Evolutionary conservation across 2,329 filamentous ascomycete species (phyloP), one percentile per base, ranked within the genome.

Genomic region (Neonectria neomacrospora): DNA sequence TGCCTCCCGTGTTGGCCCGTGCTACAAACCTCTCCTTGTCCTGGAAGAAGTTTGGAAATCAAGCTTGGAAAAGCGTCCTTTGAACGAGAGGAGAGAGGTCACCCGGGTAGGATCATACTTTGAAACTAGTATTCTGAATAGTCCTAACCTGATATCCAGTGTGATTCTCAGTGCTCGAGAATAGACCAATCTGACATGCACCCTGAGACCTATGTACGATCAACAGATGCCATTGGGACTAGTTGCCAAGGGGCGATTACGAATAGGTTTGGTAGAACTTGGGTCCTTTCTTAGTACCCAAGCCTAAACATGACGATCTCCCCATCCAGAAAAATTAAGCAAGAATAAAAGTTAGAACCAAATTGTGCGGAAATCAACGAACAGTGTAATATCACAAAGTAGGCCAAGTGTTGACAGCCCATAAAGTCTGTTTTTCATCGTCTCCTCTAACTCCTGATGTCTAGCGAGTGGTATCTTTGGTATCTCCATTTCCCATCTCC

Each of bases 381-480:
- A 8, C 10, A 9, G 11, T 18, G 11, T n/a, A 26, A 2, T 5
- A 3, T 50, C 45, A 50, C 45, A 6, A 26, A 12, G 3, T 32
- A 22, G 5, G 20, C 14, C 20, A 37, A 22, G 14, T 20, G 34
- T 51, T 67, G 66, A 66, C 67, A 69, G 65, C 62, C 61, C 23
- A 67, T 55, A 59, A 42, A 45, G 54, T 67, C 60, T 73, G 64
- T 70, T 70, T 63, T 65, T 69, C 71, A 59, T 69, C 71, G 54
- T 61, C 61, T 66, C 48, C 50, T 74, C 64, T 73, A 74, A 70
- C 69, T 67, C 73, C 73, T 74, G 65, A 64, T 74, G 68, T 77
- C 74, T 78, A 79, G 77, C 77, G 77, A 79, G 77, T 76, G 77
- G 74, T 75, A 77, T 78, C 76, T 77, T 78, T 76, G 76, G 74